Base-by-base conservation (phyloP, 2,329 filamentous ascomycete species). In the Albophoma yamanashiensis region DNA sequence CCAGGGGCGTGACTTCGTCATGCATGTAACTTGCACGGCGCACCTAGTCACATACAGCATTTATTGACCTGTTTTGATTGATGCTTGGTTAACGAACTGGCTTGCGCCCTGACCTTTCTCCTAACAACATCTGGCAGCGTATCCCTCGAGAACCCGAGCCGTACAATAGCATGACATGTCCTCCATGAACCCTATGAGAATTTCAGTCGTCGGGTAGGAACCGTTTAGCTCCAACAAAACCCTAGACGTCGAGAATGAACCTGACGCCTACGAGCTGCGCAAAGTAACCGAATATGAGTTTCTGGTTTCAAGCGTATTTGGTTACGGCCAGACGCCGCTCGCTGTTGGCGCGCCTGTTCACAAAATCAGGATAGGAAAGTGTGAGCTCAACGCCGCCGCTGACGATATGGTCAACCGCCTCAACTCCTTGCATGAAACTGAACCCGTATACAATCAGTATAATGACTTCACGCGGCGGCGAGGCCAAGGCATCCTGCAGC, bases 311-410 rank as follows among this genome's bases (percentile, higher is more conserved):
- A 9, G n/a, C 3, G 8, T 11, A 22, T 12, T 12, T 45, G 5
- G n/a, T 11, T 45, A 11, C 3, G 56, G 81, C 77, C 53, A 76
- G 67, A n/a, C 74, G 73, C 63, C 68, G 69, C 71, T 76, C 74
- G 47, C 62, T 69, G 80, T 91, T 91, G 73, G 82, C 76, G 69
- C 88, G 85, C 60, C 75, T 75, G 79, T 97, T 97, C 80, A 97
- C 92, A 73, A 96, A 96, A 78, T 96, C 92, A 62, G 92, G 92
- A 81, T 96, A 94, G 83, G 96, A 96, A 73, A 97, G 85, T 38
- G 92, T 96, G 70, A 96, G 79, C 82, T 97, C 92, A 53, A 92
- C 89, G 43, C 90, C 87, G 66, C 92, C 92, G 75, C 88, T 92
- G 76, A 92, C 85, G 71, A 96, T 91, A 79, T 90, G 86, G 78